Conservation (phyloP, 495 filamentous ascomycete species). For the Hyaloscypha finlandica region DNA sequence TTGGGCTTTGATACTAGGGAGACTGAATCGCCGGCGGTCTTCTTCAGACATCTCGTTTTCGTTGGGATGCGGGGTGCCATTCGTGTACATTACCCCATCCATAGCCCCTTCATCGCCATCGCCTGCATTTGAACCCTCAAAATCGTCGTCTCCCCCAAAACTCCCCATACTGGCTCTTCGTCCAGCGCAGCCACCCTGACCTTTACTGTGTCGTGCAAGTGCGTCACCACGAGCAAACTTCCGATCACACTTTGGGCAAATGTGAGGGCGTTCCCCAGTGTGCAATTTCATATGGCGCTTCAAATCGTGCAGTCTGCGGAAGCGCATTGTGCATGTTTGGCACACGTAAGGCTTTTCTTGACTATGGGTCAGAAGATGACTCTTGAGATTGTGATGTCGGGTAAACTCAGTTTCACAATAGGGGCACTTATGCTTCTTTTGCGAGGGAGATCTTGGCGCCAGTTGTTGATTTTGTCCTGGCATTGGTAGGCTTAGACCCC, state of each 20-base stretch:
- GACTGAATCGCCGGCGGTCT: slow-evolving; percentile 55
- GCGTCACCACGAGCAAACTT: slow-evolving; percentile 96
- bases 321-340: slow-evolving; percentile 83
- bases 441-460: slow-evolving; percentile 68
- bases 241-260: slow-evolving; percentile 89
- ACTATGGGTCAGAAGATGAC: slow-evolving; percentile 94
- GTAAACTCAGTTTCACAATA: slow-evolving; percentile 98
- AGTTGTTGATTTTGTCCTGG: slow-evolving; percentile 58
- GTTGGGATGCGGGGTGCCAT: slow-evolving; percentile 61
- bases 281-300: slow-evolving; percentile 97
- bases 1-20: slow-evolving; percentile 73
- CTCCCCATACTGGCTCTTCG: slow-evolving; percentile 84
- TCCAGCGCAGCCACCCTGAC: slow-evolving; percentile 93
- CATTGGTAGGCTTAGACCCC: slow-evolving; percentile 77
- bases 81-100: slow-evolving; percentile 72
- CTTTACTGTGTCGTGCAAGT: slow-evolving; percentile 91
- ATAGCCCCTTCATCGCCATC: slow-evolving; percentile 74
- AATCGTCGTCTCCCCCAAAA: slow-evolving; percentile 79
- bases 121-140: slow-evolving; percentile 48
- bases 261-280: slow-evolving; percentile 93
- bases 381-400: slow-evolving; percentile 98
- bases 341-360: slow-evolving; percentile 98
- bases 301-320: slow-evolving; percentile 89
- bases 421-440: slow-evolving; percentile 92
- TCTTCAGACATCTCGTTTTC: slow-evolving; percentile 62